A percentile compares a stretch with the other conserved stretches of the same genome.
Conservation (phyloP, 306 rosid species). For the Cicer yamashitae region DNA sequence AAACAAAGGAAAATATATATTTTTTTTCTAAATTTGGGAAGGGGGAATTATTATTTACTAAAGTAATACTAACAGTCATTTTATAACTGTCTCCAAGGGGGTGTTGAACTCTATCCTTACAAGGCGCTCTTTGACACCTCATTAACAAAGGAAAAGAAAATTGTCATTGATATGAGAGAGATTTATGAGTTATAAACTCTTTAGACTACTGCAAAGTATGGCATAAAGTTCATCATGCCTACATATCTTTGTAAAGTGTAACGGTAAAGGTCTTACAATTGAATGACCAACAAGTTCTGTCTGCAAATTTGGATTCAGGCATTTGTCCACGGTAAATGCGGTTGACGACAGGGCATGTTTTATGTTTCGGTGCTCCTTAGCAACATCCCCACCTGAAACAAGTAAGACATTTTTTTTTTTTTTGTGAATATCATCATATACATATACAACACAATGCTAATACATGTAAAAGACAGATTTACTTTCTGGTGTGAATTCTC, state of each 20-base stretch:
- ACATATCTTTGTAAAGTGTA: constrained; percentile 24
- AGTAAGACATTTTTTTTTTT: not conserved
- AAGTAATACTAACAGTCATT: too few relatives aligned
- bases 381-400: constrained; percentile 55
- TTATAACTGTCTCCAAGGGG: too few relatives aligned
- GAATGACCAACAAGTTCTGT: constrained; percentile 77
- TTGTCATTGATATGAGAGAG: constrained; percentile 12
- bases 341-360: constrained; percentile 50
- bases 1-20: too few relatives aligned
- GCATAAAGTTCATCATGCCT: constrained; percentile 7
- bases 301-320: constrained; percentile 56
- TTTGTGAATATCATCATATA: constrained; percentile 19
- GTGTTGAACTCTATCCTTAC: too few relatives aligned
- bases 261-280: constrained; percentile 59
- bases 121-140: too few relatives aligned
- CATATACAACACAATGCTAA: constrained; percentile 21
- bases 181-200: constrained; percentile 27
- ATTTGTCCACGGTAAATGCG: constrained; percentile 56
- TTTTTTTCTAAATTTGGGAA: too few relatives aligned
- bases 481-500: constrained; percentile 19
- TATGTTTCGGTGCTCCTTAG: constrained; percentile 50
- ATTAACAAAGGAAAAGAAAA: not conserved
- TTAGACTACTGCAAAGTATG: constrained; percentile 25
- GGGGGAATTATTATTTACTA: too few relatives aligned
- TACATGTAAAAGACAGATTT: not conserved